A percentile compares a stretch with the other conserved stretches of the same genome.
Conservation (phyloP, 306 rosid species). For the Sicyos baderoa region DNA sequence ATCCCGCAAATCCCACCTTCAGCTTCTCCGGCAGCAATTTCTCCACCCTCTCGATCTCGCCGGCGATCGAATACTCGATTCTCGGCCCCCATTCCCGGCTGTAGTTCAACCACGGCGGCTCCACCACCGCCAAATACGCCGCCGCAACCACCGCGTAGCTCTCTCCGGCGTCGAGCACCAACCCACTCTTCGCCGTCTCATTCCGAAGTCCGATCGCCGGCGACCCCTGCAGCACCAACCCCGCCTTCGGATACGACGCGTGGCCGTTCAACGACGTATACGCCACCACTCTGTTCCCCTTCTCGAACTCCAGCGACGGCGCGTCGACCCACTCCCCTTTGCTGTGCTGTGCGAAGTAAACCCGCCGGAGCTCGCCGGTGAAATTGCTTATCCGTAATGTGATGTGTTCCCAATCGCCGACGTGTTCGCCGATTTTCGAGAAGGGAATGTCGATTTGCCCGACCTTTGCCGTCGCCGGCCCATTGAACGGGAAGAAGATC, state of each 20-base stretch:
- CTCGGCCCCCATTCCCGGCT: conserved; percentile 66
- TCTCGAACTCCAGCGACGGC: conserved; percentile 40
- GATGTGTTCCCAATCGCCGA: conserved; percentile 79
- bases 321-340: conserved; percentile 58
- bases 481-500: conserved; percentile 77
- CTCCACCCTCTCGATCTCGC: conserved; percentile 35
- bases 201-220: conserved; percentile 49
- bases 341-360: conserved; percentile 65
- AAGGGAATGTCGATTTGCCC: conserved; percentile 33
- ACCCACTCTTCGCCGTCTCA: conserved; percentile 43
- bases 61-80: conserved; percentile 30
- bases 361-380: conserved; percentile 42
- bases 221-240: conserved; percentile 55
- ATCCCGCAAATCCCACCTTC: conserved; percentile 23
- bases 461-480: conserved; percentile 50
- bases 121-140: conserved; percentile 40
- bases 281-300: conserved; percentile 36
- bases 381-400: conserved; percentile 69
- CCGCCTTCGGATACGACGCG: conserved; percentile 53
- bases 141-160: conserved; percentile 35
- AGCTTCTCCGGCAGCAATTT: conserved; percentile 33
- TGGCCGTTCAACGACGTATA: conserved; percentile 63
- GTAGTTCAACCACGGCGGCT: conserved; percentile 61
- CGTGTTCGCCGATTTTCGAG: conserved; percentile 55
- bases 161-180: conserved; percentile 35